These are phyloP conservation scores for Aphanoascus verrucosus DNA, from an alignment of 2,329 filamentous ascomycete species.

Conservation along the genomic window DNA sequence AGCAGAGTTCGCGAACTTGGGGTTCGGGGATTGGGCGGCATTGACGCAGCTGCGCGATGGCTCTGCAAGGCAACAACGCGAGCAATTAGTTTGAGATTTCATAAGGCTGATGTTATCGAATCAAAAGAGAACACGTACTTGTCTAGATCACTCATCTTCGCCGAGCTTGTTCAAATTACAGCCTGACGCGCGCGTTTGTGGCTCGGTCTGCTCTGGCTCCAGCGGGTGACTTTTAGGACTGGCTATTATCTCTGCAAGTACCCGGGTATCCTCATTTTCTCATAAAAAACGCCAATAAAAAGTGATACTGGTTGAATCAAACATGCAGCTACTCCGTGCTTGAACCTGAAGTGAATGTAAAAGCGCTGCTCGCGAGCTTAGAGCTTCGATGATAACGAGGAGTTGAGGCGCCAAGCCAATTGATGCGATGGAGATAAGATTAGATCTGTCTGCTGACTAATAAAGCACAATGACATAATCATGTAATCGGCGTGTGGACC, in stretches of 20 bases:
- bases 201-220: background rate
- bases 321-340: background rate
- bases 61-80: conserved; percentile 44
- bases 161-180: background rate
- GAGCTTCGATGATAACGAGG: background rate
- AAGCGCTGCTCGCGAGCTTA: background rate
- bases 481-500: background rate
- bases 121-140: conserved; percentile 46
- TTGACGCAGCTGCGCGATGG: conserved; percentile 87
- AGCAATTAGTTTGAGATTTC: background rate
- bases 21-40: conserved; percentile 92
- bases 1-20: conserved; percentile 92
- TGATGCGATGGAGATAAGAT: conserved; percentile 5
- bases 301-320: background rate
- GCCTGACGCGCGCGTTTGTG: background rate
- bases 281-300: background rate
- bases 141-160: conserved; percentile 80
- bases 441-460: background rate
- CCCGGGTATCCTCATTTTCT: conserved; percentile 6
- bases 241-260: conserved; percentile 6
- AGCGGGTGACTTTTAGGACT: background rate
- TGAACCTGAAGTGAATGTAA: no score
- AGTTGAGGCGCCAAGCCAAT: conserved; percentile 2
- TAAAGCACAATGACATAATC: background rate
- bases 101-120: background rate